Base-by-base conservation (phyloP, 805 yeast species). In the Maudiozyma saulgeensis region DNA sequence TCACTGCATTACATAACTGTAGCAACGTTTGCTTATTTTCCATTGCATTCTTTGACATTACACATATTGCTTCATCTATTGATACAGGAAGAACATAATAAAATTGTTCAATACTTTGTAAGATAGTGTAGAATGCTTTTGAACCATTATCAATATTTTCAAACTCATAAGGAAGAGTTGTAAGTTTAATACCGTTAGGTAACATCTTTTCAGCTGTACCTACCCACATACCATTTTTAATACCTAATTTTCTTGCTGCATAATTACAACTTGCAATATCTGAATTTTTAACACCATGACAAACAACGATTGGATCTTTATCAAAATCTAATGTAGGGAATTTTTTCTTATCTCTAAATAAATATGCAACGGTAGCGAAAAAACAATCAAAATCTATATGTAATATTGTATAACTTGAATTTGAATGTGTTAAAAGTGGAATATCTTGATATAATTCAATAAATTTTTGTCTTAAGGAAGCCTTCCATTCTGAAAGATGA, bases 361-460 rank as follows among this genome's bases (percentile, higher is more conserved):
- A 67, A 2, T 87, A 77, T 0, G 96, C 85, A 0, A 84, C 96
- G 0, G 95, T 76, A 2, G 90, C 97, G 67, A 91, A 91, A 59
- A 93, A 91, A 55, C 96, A 88, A 64, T 91, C 99, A 64, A 89
- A 91, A 63, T 91, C 99, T 34, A 91, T 74, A 63, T 91, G 97
- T 48, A 90, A 62, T 9, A 90, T 77, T 1, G 75, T 56, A 18
- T 54, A 43, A 39, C 25, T 39, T 19, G 26, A 18, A 16, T 19
- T 13, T 8, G 25, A 19, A 11, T 39, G 42, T 39, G 42, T 16
- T 21, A 39, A 23, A n/a, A 15, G 19, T 34, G 48, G 31, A 44
- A 37, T 21, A 6, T 47, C 46, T 31, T 49, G 21, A 37, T 37
- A 37, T 38, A 35, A 45, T 3, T 71, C 63, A 39, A 84, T 71